These are phyloP conservation scores for Phaseolus coccineus DNA, from an alignment of 331 rosid genomes.

Conservation along the genomic window DNA sequence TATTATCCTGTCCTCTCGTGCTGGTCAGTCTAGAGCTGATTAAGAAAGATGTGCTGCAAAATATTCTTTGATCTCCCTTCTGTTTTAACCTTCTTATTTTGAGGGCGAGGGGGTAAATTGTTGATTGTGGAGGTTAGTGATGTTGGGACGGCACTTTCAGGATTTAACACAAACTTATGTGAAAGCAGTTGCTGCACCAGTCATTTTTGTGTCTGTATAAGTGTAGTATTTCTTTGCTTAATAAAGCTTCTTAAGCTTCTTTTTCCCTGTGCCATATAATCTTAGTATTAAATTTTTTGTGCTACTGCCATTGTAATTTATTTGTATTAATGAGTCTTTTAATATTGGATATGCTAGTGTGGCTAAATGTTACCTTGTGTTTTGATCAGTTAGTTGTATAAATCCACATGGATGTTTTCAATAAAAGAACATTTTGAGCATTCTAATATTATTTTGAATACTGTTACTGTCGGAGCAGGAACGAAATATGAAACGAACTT, in stretches of 20 bases:
- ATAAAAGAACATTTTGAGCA: slow-evolving; percentile 10
- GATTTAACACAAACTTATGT: slow-evolving; percentile 37
- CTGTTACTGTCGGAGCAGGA: not conserved
- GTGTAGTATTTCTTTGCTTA: slow-evolving; percentile 56
- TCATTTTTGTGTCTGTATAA: slow-evolving; percentile 54
- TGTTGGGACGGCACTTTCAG: slow-evolving; percentile 44
- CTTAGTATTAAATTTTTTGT: not conserved
- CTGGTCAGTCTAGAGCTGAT: slow-evolving; percentile 95
- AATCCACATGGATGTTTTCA: not conserved
- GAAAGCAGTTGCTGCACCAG: slow-evolving; percentile 45
- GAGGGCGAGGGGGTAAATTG: slow-evolving; percentile 34
- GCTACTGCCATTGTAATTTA: slow-evolving; percentile 29
- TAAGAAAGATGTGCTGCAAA: slow-evolving; percentile 51
- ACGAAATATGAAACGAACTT: not conserved
- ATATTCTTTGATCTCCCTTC: slow-evolving; percentile 59
- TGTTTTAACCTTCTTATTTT: slow-evolving; percentile 41
- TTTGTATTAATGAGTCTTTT: slow-evolving; percentile 24
- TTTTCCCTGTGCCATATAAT: slow-evolving; percentile 34
- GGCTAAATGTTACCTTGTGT: slow-evolving; percentile 1
- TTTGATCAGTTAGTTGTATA: not conserved
- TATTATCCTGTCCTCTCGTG: slow-evolving; percentile 84
- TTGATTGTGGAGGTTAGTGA: slow-evolving; percentile 52
- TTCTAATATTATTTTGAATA: too few relatives aligned
- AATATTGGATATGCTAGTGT: slow-evolving; percentile 13
- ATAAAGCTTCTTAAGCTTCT: slow-evolving; percentile 62